These are phyloP conservation scores for Fusarium euwallaceae DNA, from an alignment of 2,329 filamentous ascomycete species.

Conservation along the genomic window DNA sequence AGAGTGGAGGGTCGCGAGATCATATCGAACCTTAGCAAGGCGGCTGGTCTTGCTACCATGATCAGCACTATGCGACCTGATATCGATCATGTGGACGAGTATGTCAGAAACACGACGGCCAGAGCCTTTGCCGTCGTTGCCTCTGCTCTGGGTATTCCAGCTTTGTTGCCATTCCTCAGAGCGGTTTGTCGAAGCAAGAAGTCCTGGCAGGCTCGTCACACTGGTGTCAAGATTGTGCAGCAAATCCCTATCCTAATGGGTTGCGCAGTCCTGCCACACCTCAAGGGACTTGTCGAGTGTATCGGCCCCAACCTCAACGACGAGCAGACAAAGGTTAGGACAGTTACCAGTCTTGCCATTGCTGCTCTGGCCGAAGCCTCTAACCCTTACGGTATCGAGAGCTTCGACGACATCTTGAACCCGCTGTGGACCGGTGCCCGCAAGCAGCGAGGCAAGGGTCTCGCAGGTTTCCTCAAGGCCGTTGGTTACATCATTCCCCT, in stretches of 20 bases:
- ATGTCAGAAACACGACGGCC: slow-evolving; percentile 97
- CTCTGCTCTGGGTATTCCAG: slow-evolving; percentile 94
- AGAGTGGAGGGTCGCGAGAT: slow-evolving; percentile 98
- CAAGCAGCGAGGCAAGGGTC: slow-evolving; percentile 95
- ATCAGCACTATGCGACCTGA: slow-evolving; percentile 99
- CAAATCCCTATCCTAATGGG: slow-evolving; percentile 99
- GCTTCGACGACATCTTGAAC: slow-evolving; percentile 97
- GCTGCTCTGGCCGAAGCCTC: slow-evolving; percentile 95
- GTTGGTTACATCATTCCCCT: slow-evolving; percentile 98
- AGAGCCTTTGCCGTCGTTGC: slow-evolving; percentile 97
- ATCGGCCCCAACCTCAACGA: slow-evolving; percentile 97
- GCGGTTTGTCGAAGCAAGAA: slow-evolving; percentile 99
- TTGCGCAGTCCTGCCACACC: slow-evolving; percentile 92
- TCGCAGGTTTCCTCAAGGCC: slow-evolving; percentile 96
- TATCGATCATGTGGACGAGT: slow-evolving; percentile 98
- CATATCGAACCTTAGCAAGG: slow-evolving; percentile 97
- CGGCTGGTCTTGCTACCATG: slow-evolving; percentile 97
- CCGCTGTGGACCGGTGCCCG: slow-evolving; percentile 96
- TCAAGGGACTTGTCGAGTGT: slow-evolving; percentile 96
- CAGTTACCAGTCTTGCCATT: slow-evolving; percentile 94
- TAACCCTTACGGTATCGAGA: slow-evolving; percentile 98
- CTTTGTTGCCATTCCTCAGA: slow-evolving; percentile 91
- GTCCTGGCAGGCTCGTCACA: slow-evolving; percentile 98
- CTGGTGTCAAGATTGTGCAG: slow-evolving; percentile 98
- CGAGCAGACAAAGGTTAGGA: slow-evolving; percentile 97